Evolutionary conservation across 768 basidiomycete species (phyloP).

Genomic region (Lactifluus hygrophoroides): DNA sequence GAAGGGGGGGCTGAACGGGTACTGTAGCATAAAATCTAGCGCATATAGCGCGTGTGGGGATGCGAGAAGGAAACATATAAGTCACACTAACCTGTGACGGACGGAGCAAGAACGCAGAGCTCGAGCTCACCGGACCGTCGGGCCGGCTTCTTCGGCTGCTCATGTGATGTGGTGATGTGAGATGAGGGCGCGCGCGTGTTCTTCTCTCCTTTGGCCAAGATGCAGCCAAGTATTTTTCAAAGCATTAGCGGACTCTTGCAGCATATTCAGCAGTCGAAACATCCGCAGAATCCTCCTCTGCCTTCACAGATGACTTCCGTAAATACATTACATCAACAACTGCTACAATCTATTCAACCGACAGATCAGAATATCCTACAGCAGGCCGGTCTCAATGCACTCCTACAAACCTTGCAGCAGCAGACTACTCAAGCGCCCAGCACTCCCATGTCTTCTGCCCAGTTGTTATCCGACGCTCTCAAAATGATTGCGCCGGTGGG

Average conservation of each 20-base stretch:
- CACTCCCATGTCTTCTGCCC: neutral
- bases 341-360: neutral
- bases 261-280: neutral
- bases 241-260: slow-evolving; percentile 6
- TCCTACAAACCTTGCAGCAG: slow-evolving; percentile 7
- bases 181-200: too few species aligned
- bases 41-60: slow-evolving; percentile 8
- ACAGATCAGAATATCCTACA: neutral
- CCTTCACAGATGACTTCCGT: neutral
- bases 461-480: slow-evolving; percentile 17
- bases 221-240: neutral
- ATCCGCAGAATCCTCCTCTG: neutral
- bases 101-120: neutral
- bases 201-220: neutral
- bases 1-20: slow-evolving; percentile 26
- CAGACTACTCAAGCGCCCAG: neutral
- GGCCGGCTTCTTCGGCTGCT: too few species aligned
- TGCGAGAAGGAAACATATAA: slow-evolving; percentile 1
- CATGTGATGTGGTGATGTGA: too few species aligned
- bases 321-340: neutral
- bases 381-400: neutral
- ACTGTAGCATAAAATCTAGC: slow-evolving; percentile 25
- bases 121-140: neutral
- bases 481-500: slow-evolving; percentile 45
- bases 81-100: neutral